Evolutionary conservation across 768 basidiomycete genomes (phyloP).

Genomic region (Trametes cingulata): DNA sequence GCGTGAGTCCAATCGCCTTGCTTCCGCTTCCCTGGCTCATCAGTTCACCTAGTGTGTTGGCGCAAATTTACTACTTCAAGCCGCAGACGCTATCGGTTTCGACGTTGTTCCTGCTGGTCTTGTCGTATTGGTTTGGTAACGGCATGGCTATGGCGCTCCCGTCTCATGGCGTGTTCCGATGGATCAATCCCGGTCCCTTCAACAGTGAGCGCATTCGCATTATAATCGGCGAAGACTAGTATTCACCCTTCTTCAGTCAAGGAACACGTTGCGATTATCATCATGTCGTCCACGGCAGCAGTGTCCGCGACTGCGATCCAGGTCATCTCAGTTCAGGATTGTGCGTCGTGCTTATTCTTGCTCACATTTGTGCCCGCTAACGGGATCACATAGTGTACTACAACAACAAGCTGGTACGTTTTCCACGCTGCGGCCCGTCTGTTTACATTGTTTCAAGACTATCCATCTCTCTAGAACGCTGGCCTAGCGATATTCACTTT

Average conservation of each 20-base stretch:
- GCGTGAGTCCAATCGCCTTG: constrained; percentile 38
- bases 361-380: not conserved
- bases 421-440: too few species aligned
- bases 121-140: constrained; percentile 53
- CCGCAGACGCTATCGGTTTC: constrained; percentile 53
- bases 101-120: constrained; percentile 51
- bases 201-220: constrained; percentile 39
- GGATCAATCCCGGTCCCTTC: constrained; percentile 41
- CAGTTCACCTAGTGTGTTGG: constrained; percentile 27
- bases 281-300: constrained; percentile 38
- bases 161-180: constrained; percentile 31
- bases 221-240: too few species aligned
- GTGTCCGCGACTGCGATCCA: constrained; percentile 35
- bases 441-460: too few species aligned
- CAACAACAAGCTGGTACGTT: constrained; percentile 34
- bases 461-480: constrained; percentile 19
- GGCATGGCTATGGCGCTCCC: constrained; percentile 39
- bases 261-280: constrained; percentile 39
- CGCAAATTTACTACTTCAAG: constrained; percentile 40
- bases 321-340: constrained; percentile 35
- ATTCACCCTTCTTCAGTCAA: constrained; percentile 26
- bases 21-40: constrained; percentile 4
- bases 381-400: constrained; percentile 36
- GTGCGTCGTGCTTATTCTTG: constrained; percentile 22
- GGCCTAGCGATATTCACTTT: constrained; percentile 39